Conservation (phyloP, 306 rosid genomes). For the Ochetophila trinervis region DNA sequence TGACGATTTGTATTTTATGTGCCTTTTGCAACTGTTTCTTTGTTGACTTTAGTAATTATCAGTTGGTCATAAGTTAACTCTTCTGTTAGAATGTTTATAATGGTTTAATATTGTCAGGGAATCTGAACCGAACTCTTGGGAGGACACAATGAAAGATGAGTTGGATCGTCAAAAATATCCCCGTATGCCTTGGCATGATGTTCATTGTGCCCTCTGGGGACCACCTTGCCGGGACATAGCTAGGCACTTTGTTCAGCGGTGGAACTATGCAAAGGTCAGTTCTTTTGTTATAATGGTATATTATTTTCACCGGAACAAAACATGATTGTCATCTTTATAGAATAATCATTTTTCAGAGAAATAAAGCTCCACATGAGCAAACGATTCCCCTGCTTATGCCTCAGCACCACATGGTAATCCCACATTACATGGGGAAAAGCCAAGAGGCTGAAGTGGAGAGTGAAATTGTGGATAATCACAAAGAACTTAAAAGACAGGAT, state of each 20-base stretch:
- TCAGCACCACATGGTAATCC: slow-evolving; percentile 99
- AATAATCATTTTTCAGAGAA: slow-evolving; percentile 56
- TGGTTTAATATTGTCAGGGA: slow-evolving; percentile 48
- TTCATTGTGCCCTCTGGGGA: slow-evolving; percentile 98
- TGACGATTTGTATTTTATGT: slow-evolving; percentile 1
- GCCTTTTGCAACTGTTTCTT: background rate
- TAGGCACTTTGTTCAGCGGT: slow-evolving; percentile 98
- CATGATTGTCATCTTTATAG: slow-evolving; percentile 24
- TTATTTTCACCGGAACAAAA: slow-evolving; percentile 14
- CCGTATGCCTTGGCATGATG: slow-evolving; percentile 99
- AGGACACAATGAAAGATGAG: slow-evolving; percentile 96
- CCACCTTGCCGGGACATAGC: slow-evolving; percentile 98
- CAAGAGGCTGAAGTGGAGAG: slow-evolving; percentile 47
- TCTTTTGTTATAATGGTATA: background rate
- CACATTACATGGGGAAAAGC: slow-evolving; percentile 84
- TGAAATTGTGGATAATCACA: slow-evolving; percentile 27
- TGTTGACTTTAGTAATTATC: background rate
- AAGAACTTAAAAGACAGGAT: slow-evolving; percentile 47
- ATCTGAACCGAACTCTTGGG: slow-evolving; percentile 99
- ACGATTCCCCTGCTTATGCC: slow-evolving; percentile 98
- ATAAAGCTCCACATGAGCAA: slow-evolving; percentile 91
- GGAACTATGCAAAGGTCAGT: slow-evolving; percentile 97
- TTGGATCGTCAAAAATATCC: slow-evolving; percentile 83
- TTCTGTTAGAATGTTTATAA: slow-evolving; percentile 12
- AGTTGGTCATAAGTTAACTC: slow-evolving; percentile 3